Percentiles rank a stretch among this genome's conserved stretches.
These are phyloP conservation scores for Ehretia macrophylla DNA, from an alignment of 257 asterid species.

Conservation along the genomic window DNA sequence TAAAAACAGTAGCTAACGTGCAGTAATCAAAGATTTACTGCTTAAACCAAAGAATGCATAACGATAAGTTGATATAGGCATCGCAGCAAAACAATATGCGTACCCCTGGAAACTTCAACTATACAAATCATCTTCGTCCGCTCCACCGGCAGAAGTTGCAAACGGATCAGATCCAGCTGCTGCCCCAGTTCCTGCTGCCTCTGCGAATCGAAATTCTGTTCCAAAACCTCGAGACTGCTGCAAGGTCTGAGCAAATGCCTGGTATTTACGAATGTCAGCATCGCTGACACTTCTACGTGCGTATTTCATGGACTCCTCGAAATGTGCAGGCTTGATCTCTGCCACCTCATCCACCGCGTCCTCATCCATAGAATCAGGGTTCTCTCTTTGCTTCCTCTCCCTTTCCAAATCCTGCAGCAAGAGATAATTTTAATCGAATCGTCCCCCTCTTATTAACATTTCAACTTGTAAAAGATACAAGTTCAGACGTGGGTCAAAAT, in stretches of 20 bases:
- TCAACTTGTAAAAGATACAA: too few relatives aligned
- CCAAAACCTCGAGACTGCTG: slow-evolving; percentile 66
- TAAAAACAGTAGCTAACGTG: too few relatives aligned
- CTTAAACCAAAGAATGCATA: too few relatives aligned
- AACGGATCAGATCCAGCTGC: slow-evolving; percentile 40
- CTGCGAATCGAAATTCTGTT: slow-evolving; percentile 45
- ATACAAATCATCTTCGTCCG: slow-evolving; percentile 49
- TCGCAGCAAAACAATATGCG: too few relatives aligned
- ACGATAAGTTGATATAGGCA: too few relatives aligned
- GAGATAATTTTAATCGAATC: slow-evolving; percentile 3
- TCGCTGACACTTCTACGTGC: slow-evolving; percentile 66
- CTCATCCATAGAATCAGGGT: slow-evolving; percentile 61
- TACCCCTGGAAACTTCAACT: slow-evolving; percentile 9
- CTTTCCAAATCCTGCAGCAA: slow-evolving; percentile 47
- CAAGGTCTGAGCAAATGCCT: slow-evolving; percentile 63
- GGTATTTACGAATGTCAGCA: slow-evolving; percentile 58
- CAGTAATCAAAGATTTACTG: too few relatives aligned
- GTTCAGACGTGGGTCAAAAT: too few relatives aligned
- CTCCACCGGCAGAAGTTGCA: slow-evolving; percentile 40
- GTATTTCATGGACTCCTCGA: slow-evolving; percentile 66
- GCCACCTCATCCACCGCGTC: slow-evolving; percentile 50
- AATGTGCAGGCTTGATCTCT: slow-evolving; percentile 52
- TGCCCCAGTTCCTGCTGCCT: slow-evolving; percentile 24
- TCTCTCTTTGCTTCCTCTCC: slow-evolving; percentile 39
- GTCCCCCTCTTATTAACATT: not conserved